These are phyloP conservation scores for Rubia peregrina DNA, from an alignment of 305 asterid genomes.

Conservation along the genomic window DNA sequence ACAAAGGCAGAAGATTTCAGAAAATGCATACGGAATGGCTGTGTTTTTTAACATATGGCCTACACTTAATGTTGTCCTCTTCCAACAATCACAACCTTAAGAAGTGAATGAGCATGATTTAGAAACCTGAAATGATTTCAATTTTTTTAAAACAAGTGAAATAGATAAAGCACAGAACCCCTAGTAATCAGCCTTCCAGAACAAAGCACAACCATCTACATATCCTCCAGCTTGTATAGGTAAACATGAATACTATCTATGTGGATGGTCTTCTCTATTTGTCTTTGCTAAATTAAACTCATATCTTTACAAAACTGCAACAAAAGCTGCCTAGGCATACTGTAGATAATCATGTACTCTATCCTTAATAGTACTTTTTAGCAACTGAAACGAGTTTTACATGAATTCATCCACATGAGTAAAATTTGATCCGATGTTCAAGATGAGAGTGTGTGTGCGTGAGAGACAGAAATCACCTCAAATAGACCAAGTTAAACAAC, in stretches of 20 bases:
- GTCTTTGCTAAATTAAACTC: no score
- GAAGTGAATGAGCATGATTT: no score
- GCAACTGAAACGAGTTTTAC: not conserved
- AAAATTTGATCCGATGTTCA: not conserved
- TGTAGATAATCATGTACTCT: not conserved
- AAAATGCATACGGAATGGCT: not conserved
- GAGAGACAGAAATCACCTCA: conserved; percentile 28
- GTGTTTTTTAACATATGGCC: conserved; percentile 24
- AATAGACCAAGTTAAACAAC: conserved; percentile 33
- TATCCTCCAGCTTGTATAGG: no score
- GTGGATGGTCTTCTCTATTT: no score
- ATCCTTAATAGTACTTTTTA: not conserved
- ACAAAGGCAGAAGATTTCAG: conserved; percentile 10
- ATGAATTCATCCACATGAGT: not conserved
- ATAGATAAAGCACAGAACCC: no score
- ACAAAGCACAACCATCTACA: no score
- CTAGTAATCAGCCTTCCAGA: no score
- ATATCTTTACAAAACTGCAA: no score
- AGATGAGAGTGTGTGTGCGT: not conserved
- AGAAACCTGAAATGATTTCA: no score
- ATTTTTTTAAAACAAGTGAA: no score
- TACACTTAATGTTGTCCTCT: conserved; percentile 74
- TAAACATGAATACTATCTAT: no score
- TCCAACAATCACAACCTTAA: conserved; percentile 51
- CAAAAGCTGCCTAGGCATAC: no score